phyloP scores from a whole-genome alignment of 331 rosid species.

The Telfairia occidentalis region DNA sequence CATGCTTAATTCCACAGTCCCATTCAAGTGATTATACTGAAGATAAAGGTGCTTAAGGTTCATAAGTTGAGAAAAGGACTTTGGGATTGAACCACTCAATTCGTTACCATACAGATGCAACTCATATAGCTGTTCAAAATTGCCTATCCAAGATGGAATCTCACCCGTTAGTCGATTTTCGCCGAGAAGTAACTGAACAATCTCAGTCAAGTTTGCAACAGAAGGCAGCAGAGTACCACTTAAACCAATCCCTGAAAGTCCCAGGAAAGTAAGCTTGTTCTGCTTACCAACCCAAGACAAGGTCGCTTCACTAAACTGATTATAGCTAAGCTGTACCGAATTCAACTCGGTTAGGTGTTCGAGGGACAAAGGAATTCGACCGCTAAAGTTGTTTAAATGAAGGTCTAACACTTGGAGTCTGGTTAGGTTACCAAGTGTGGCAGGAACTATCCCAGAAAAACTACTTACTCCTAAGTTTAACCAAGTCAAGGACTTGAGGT shows the following conservation, averaged over 20 bases:
- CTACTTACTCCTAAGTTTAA: neutral
- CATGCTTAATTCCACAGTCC: constrained; percentile 7
- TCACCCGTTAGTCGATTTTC: neutral
- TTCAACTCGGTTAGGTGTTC: neutral
- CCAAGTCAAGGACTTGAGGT: constrained; percentile 7
- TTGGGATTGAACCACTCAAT: neutral
- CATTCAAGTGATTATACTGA: neutral
- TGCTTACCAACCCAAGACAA: constrained; percentile 7
- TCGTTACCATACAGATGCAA: constrained; percentile 10
- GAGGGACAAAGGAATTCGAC: neutral
- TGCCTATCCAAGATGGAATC: constrained; percentile 13
- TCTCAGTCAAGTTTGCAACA: constrained; percentile 3
- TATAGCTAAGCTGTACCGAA: neutral
- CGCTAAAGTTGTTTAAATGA: neutral
- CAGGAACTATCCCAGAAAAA: constrained; percentile 14
- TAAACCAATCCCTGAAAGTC: neutral
- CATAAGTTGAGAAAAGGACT: neutral
- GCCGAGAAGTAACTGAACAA: neutral
- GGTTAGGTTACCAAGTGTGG: neutral
- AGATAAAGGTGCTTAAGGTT: constrained; percentile 7
- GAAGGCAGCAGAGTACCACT: neutral
- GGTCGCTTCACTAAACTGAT: neutral
- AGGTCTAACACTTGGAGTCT: neutral
- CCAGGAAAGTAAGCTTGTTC: neutral
- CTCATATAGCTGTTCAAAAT: neutral